Conservation (phyloP, 352 stramenopile genomes). For the Globisporangium camurandrum region DNA sequence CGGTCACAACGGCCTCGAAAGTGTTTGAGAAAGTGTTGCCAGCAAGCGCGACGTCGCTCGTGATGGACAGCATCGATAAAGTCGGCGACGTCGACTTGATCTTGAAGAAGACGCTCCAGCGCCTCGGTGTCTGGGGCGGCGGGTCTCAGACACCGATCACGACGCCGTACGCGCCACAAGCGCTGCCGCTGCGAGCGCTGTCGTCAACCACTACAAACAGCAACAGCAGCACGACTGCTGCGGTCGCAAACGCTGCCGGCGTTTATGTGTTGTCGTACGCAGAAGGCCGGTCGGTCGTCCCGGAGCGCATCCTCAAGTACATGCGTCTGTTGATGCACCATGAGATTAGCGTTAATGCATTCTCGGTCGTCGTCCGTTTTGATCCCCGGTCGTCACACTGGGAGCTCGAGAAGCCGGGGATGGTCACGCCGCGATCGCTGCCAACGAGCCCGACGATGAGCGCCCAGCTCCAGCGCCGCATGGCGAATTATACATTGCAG, state of each 20-base stretch:
- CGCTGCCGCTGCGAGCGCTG: not conserved
- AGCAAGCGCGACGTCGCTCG: slow-evolving; percentile 32
- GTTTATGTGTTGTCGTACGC: slow-evolving; percentile 78
- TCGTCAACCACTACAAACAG: slow-evolving; percentile 7
- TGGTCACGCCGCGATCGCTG: slow-evolving; percentile 70
- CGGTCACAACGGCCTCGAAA: slow-evolving; percentile 57
- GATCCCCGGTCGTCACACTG: slow-evolving; percentile 61
- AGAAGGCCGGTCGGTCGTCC: slow-evolving; percentile 61
- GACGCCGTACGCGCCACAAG: slow-evolving; percentile 43
- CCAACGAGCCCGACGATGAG: slow-evolving; percentile 69
- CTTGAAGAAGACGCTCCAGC: slow-evolving; percentile 53
- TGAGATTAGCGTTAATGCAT: slow-evolving; percentile 77
- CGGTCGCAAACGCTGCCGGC: slow-evolving; percentile 21
- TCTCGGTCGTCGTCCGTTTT: slow-evolving; percentile 73
- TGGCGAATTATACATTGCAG: slow-evolving; percentile 71
- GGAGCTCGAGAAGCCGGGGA: slow-evolving; percentile 69
- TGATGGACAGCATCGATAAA: slow-evolving; percentile 64
- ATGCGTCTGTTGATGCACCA: slow-evolving; percentile 84
- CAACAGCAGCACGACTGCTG: slow-evolving; percentile 5
- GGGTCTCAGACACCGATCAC: slow-evolving; percentile 78
- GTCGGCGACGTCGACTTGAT: slow-evolving; percentile 70
- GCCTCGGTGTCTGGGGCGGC: slow-evolving; percentile 72
- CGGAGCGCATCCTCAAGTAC: slow-evolving; percentile 77
- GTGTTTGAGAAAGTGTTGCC: slow-evolving; percentile 55
- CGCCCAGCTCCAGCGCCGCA: slow-evolving; percentile 60